Percentiles rank a stretch among this genome's conserved stretches.
Evolutionary conservation across 2,329 filamentous ascomycete genomes (phyloP).

Genomic region (Trichoderma breve): DNA sequence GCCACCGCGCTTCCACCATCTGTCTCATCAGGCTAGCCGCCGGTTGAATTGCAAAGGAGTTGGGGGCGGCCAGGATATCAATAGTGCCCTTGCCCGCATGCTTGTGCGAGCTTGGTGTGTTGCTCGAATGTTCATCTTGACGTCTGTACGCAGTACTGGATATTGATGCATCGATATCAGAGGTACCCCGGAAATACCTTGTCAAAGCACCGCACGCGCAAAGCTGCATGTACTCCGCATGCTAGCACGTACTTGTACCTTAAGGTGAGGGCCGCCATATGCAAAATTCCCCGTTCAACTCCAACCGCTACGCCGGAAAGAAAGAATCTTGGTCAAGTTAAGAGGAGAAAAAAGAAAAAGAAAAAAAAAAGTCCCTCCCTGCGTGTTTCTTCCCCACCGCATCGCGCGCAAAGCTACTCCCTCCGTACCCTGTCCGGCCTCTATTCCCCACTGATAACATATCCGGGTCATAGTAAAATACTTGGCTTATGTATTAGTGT

Average conservation of each 20-base stretch:
- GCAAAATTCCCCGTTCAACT: not conserved
- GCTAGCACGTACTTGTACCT: not conserved
- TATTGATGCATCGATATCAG: not conserved
- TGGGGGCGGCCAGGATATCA: not conserved
- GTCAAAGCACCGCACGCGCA: not conserved
- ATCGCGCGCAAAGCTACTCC: slow-evolving; percentile 13
- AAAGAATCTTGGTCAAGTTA: not conserved
- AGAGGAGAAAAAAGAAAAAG: not conserved
- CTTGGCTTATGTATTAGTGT: not conserved
- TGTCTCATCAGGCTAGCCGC: not conserved
- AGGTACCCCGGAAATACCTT: not conserved
- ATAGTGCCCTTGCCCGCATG: not conserved
- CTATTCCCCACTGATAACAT: slow-evolving; percentile 6
- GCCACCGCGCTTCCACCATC: not conserved
- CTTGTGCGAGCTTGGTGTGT: not conserved
- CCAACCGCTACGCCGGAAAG: not conserved
- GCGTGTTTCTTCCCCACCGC: not conserved
- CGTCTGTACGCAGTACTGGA: not conserved
- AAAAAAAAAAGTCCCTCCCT: slow-evolving; percentile 5
- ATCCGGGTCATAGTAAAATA: not conserved
- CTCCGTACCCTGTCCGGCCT: slow-evolving; percentile 5
- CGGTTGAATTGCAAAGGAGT: not conserved
- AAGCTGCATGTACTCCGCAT: not conserved
- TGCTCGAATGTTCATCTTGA: not conserved
- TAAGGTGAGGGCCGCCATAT: not conserved